Conservation (phyloP, 441 rosid species). For the Dalechampia spathulata region DNA sequence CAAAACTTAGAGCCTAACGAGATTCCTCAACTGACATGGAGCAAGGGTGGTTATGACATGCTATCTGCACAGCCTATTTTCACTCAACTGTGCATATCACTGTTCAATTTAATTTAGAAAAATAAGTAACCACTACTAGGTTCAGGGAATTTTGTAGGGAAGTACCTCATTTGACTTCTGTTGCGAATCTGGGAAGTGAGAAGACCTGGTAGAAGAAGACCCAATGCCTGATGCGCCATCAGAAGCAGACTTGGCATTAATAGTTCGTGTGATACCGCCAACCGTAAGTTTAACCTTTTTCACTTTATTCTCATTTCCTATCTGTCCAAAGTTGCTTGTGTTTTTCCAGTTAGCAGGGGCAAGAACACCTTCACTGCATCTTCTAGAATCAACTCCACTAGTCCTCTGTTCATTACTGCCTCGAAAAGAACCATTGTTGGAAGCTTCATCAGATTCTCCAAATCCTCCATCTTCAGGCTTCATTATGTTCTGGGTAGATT, state of each 20-base stretch:
- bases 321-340: conserved; percentile 27
- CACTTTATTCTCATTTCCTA: conserved; percentile 40
- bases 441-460: conserved; percentile 71
- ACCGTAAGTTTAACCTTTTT: conserved; percentile 74
- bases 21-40: neutral
- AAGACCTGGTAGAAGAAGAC: conserved; percentile 29
- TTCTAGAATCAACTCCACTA: conserved; percentile 39
- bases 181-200: conserved; percentile 27
- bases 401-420: conserved; percentile 51
- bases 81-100: too few relatives aligned
- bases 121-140: neutral
- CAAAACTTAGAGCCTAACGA: neutral
- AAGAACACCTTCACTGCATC: conserved; percentile 71
- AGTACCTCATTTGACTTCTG: conserved; percentile 22
- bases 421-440: conserved; percentile 50
- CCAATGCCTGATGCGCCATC: conserved; percentile 54
- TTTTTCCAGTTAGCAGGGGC: conserved; percentile 73
- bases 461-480: conserved; percentile 45
- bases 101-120: too few relatives aligned
- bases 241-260: conserved; percentile 41
- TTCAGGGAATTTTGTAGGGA: neutral
- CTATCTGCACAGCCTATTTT: neutral
- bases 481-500: conserved; percentile 31
- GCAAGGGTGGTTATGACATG: neutral
- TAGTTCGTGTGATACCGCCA: conserved; percentile 55